These are phyloP conservation scores for Colletotrichum sp. DNA, from an alignment of 2,329 filamentous ascomycete genomes.

Conservation along the genomic window DNA sequence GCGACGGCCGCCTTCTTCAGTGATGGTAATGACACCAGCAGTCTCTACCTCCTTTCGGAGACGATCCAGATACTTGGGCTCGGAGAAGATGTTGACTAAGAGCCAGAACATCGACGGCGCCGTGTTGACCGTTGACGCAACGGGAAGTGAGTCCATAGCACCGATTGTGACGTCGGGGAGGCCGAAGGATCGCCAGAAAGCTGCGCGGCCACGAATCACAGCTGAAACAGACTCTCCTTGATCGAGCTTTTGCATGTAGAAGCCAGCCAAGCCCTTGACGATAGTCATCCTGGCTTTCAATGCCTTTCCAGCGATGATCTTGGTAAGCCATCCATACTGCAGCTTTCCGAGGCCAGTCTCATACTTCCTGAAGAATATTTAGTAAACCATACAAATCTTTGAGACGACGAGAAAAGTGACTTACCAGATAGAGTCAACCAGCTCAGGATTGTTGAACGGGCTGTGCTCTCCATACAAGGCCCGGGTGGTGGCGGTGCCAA, in stretches of 20 bases:
- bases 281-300: slow-evolving; percentile 25
- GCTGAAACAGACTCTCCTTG: slow-evolving; percentile 29
- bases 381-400: neutral
- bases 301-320: slow-evolving; percentile 27
- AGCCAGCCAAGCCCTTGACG: slow-evolving; percentile 30
- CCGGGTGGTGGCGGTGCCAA: slow-evolving; percentile 41
- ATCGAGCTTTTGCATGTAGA: slow-evolving; percentile 32
- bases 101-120: slow-evolving; percentile 43
- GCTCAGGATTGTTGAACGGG: slow-evolving; percentile 33
- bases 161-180: slow-evolving; percentile 30
- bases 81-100: slow-evolving; percentile 32
- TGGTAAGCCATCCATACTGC: neutral
- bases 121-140: slow-evolving; percentile 37
- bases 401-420: neutral
- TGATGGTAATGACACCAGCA: slow-evolving; percentile 8
- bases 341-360: neutral
- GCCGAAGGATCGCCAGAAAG: slow-evolving; percentile 32
- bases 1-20: slow-evolving; percentile 5
- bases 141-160: slow-evolving; percentile 34
- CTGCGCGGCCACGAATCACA: slow-evolving; percentile 31
- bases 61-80: slow-evolving; percentile 26
- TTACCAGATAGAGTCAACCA: neutral
- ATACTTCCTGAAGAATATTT: neutral
- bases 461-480: slow-evolving; percentile 50
- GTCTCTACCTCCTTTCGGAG: slow-evolving; percentile 35